Conservation (phyloP, 2,329 filamentous ascomycete genomes). For the Phyllachora maydis region DNA sequence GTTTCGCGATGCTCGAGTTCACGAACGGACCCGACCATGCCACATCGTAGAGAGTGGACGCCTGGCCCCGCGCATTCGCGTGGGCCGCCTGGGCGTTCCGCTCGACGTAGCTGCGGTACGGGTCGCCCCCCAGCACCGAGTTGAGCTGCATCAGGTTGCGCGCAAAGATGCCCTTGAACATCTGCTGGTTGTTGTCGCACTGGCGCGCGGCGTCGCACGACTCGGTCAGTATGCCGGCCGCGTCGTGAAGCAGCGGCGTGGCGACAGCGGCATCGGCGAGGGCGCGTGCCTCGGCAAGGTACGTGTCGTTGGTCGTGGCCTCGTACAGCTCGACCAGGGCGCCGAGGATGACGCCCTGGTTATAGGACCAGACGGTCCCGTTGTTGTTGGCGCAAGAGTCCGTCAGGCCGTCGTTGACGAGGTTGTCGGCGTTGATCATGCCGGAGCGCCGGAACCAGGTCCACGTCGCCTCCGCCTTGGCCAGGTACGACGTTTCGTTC, state of each 20-base stretch:
- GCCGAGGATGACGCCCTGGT: conserved; percentile 36
- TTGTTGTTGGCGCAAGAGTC: conserved; percentile 3
- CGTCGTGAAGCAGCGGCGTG: conserved; percentile 11
- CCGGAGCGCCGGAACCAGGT: conserved; percentile 27
- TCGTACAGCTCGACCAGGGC: conserved; percentile 28
- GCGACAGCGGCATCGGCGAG: conserved; percentile 33
- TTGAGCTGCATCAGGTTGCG: conserved; percentile 42
- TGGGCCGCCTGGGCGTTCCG: conserved; percentile 7
- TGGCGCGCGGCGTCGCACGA: conserved; percentile 23
- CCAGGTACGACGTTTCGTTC: conserved; percentile 16
- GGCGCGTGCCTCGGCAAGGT: conserved; percentile 18
- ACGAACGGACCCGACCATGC: conserved; percentile 7
- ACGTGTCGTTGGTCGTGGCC: conserved; percentile 18
- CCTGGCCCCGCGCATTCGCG: conserved; percentile 3
- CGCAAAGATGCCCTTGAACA: conserved; percentile 52
- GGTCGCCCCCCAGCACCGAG: conserved; percentile 3
- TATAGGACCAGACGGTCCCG: conserved; percentile 28
- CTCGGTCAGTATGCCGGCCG: conserved; percentile 26
- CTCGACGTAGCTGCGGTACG: conserved; percentile 6
- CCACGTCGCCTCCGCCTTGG: conserved; percentile 28
- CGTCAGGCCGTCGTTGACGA: conserved; percentile 32
- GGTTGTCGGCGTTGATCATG: conserved; percentile 25
- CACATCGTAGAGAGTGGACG: conserved; percentile 6
- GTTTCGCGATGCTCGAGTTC: conserved; percentile 4
- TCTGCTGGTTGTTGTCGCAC: conserved; percentile 27